Evolutionary conservation across 345 rosid genomes (phyloP).

Genomic region (Euphorbia pulcherrima): DNA sequence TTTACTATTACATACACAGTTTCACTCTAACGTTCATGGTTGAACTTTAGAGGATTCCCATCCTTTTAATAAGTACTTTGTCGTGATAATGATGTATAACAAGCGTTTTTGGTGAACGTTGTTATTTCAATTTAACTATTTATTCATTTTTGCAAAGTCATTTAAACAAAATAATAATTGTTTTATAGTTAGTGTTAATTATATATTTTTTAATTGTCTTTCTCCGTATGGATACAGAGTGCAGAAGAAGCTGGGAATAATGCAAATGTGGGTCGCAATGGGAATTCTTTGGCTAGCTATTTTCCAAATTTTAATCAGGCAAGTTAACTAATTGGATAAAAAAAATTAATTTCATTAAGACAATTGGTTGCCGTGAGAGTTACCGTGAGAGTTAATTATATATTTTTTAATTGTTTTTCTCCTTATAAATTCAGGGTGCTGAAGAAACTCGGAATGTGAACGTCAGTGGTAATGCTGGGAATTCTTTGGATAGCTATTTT

Average conservation of each 20-base stretch:
- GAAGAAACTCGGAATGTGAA: neutral
- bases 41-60: too few species aligned
- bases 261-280: neutral
- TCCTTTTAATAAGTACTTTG: too few species aligned
- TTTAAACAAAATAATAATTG: neutral
- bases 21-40: too few species aligned
- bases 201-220: neutral
- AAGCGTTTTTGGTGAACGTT: too few species aligned
- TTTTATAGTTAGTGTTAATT: neutral
- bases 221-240: neutral
- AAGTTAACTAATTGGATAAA: too few species aligned
- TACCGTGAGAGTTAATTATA: neutral
- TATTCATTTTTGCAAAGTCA: neutral
- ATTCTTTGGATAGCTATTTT: neutral
- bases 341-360: too few species aligned
- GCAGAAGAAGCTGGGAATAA: neutral
- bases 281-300: neutral
- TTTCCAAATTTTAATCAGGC: constrained; percentile 15
- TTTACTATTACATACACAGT: too few species aligned
- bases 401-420: neutral
- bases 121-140: neutral
- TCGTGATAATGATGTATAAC: too few species aligned
- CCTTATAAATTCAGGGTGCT: neutral
- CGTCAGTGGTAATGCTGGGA: neutral
- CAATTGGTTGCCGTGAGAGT: too few species aligned